Evolutionary conservation across 2,329 filamentous ascomycete genomes (phyloP).

Genomic region (Xylaria sp.): DNA sequence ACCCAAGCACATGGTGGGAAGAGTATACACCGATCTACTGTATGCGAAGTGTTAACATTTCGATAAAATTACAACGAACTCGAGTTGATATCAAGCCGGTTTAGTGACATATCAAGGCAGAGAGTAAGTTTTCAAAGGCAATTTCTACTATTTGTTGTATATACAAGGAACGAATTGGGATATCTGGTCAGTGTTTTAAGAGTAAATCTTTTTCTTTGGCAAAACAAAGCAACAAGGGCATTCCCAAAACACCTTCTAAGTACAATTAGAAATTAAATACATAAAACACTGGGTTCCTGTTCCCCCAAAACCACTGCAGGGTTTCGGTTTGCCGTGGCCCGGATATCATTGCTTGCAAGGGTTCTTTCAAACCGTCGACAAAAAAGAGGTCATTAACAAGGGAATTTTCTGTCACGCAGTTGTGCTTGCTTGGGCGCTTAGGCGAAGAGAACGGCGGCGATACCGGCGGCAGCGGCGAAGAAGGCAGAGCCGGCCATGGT

Average conservation of each 20-base stretch:
- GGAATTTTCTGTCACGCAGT: slow-evolving; percentile 17
- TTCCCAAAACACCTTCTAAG: slow-evolving; percentile 14
- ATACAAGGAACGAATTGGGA: neutral
- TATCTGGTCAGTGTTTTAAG: neutral
- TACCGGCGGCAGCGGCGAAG: slow-evolving; percentile 61
- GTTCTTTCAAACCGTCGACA: slow-evolving; percentile 5
- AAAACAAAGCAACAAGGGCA: slow-evolving; percentile 1
- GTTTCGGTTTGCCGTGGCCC: neutral
- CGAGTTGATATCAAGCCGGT: too few relatives aligned
- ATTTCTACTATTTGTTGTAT: slow-evolving; percentile 15
- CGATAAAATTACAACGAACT: too few relatives aligned
- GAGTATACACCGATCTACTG: too few relatives aligned
- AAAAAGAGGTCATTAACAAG: slow-evolving; percentile 38
- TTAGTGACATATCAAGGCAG: too few relatives aligned
- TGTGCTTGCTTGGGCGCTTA: slow-evolving; percentile 46
- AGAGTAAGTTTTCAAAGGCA: neutral
- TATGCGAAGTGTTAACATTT: too few relatives aligned
- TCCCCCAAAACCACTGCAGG: slow-evolving; percentile 7
- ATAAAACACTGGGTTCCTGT: slow-evolving; percentile 15
- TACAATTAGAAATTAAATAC: slow-evolving; percentile 35
- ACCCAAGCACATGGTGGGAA: too few relatives aligned
- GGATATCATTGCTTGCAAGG: slow-evolving; percentile 23
- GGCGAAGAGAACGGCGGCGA: slow-evolving; percentile 59
- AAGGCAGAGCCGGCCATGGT: slow-evolving; percentile 59
- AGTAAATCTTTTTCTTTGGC: neutral